These are phyloP conservation scores for Litchi chinensis DNA, from an alignment of 345 rosid genomes.

Conservation along the genomic window DNA sequence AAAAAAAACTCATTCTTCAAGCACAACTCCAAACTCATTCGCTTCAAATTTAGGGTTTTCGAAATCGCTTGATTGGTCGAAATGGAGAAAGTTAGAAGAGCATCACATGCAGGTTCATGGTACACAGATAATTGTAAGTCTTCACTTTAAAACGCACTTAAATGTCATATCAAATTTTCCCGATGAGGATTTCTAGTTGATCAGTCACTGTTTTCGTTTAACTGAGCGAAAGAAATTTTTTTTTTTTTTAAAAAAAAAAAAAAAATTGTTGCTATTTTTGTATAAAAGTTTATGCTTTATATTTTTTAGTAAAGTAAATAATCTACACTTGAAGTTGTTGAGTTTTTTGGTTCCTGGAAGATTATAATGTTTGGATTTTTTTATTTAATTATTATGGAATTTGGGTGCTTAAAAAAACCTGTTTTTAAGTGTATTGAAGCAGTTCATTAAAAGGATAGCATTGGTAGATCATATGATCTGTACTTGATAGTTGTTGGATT, in stretches of 20 bases:
- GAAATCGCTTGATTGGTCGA: background rate
- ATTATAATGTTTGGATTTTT: background rate
- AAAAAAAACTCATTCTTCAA: background rate
- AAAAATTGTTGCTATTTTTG: too few relatives aligned
- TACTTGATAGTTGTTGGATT: background rate
- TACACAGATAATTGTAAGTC: constrained; percentile 76
- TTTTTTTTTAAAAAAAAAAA: background rate
- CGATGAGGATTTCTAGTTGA: background rate
- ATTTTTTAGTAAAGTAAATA: background rate
- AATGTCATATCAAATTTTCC: background rate
- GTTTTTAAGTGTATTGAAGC: background rate
- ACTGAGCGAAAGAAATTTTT: background rate
- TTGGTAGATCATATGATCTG: background rate
- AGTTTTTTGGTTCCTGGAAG: background rate
- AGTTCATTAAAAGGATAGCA: background rate
- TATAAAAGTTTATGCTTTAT: background rate
- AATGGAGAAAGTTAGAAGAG: constrained; percentile 62
- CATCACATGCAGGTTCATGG: constrained; percentile 85
- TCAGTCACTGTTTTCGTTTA: background rate
- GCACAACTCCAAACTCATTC: background rate
- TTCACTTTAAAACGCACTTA: background rate
- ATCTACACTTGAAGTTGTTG: background rate
- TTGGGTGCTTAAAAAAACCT: background rate
- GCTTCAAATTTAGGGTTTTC: constrained; percentile 12
- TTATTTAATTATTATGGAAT: background rate